These are phyloP conservation scores for Pugionium cornutum DNA, from an alignment of 345 rosid genomes.

Conservation along the genomic window DNA sequence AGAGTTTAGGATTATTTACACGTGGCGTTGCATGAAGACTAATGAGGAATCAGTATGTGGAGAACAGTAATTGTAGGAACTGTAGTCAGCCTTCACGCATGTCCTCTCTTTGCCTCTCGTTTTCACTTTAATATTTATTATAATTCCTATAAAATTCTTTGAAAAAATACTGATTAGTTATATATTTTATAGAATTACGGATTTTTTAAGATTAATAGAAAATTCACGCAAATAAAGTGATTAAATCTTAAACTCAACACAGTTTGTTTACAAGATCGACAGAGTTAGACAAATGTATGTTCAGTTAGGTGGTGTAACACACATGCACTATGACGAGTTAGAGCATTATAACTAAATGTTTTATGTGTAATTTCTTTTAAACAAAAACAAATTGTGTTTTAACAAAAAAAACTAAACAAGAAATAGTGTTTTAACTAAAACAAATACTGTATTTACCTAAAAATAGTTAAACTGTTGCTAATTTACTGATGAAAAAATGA, in stretches of 20 bases:
- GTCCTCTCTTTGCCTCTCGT: neutral
- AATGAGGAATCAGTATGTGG: neutral
- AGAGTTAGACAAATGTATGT: neutral
- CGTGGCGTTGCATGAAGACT: neutral
- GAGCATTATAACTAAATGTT: neutral
- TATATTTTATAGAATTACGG: neutral
- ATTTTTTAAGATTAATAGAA: neutral
- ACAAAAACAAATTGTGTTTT: neutral
- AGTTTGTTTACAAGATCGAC: neutral
- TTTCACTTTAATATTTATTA: neutral
- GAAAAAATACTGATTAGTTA: neutral
- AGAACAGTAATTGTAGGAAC: neutral
- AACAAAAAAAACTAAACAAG: no score
- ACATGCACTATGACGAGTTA: no score
- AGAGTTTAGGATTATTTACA: neutral
- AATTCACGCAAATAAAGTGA: neutral
- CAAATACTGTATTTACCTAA: slow-evolving; percentile 10
- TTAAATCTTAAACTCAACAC: neutral
- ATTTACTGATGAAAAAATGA: neutral
- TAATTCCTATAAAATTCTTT: no score
- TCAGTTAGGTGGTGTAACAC: neutral
- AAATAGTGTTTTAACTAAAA: no score
- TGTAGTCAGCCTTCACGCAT: neutral
- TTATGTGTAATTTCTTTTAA: neutral
- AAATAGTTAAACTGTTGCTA: slow-evolving; percentile 11